Evolutionary conservation across 352 stramenopile species (phyloP).

Genomic region (Phytophthora constricta): DNA sequence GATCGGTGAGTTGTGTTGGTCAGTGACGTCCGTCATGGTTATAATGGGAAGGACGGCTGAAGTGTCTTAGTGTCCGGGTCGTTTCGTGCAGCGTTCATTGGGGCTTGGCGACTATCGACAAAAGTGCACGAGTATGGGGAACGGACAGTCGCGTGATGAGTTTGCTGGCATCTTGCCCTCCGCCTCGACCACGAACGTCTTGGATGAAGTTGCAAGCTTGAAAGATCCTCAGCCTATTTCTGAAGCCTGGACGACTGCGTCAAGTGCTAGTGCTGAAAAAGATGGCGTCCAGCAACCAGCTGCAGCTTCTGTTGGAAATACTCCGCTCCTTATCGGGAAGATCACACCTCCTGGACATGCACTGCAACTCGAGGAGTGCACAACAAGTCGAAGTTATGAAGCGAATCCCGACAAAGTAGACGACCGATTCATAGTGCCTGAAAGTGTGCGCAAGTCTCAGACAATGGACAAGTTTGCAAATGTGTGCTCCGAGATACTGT

Average conservation of each 20-base stretch:
- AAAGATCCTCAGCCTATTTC: slow-evolving; percentile 18
- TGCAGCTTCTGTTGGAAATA: neutral
- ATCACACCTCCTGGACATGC: slow-evolving; percentile 30
- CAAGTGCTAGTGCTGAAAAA: neutral
- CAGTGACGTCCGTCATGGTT: neutral
- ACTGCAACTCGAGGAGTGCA: slow-evolving; percentile 24
- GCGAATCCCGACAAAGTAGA: slow-evolving; percentile 14
- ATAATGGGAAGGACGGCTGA: neutral
- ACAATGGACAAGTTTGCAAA: slow-evolving; percentile 43
- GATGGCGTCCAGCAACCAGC: neutral
- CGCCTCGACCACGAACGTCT: slow-evolving; percentile 9
- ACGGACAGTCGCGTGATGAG: slow-evolving; percentile 31
- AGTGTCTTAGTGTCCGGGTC: slow-evolving; percentile 9
- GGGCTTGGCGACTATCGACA: neutral
- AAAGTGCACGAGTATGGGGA: slow-evolving; percentile 35
- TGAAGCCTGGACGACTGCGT: slow-evolving; percentile 19
- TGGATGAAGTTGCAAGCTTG: neutral
- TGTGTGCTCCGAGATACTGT: slow-evolving; percentile 70
- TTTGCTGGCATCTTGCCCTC: slow-evolving; percentile 47
- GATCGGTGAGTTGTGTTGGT: slow-evolving; percentile 1
- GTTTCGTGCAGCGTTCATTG: slow-evolving; percentile 11
- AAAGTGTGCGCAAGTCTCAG: slow-evolving; percentile 68
- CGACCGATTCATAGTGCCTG: slow-evolving; percentile 45
- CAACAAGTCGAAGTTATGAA: slow-evolving; percentile 9
- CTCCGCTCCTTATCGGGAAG: slow-evolving; percentile 13